Percentiles rank a stretch among this genome's conserved stretches.
These are phyloP conservation scores for Chrysoporthe cubensis DNA, from an alignment of 2,329 filamentous ascomycete species.

Conservation along the genomic window DNA sequence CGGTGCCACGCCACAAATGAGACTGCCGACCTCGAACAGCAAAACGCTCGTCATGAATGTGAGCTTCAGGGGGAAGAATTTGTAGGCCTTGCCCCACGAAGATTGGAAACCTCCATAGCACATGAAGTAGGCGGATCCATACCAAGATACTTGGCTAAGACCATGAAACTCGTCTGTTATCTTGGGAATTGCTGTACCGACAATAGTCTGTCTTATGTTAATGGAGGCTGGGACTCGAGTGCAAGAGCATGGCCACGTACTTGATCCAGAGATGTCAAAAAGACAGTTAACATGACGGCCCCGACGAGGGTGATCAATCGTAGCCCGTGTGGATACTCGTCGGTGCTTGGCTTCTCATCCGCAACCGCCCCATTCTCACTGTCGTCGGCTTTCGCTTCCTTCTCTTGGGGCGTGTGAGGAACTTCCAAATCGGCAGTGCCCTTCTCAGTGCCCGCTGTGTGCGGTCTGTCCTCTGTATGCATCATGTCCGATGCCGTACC, in stretches of 20 bases:
- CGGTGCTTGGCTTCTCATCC: not conserved
- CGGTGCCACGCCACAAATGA: constrained; percentile 49
- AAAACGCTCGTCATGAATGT: constrained; percentile 15
- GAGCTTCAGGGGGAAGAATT: constrained; percentile 16
- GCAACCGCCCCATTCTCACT: not conserved
- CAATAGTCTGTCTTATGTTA: constrained; percentile 16
- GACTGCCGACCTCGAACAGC: constrained; percentile 28
- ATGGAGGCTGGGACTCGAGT: not conserved
- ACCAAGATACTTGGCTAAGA: constrained; percentile 19
- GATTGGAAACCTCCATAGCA: constrained; percentile 14
- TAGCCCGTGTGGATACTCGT: not conserved
- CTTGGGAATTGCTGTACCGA: constrained; percentile 20
- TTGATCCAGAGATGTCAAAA: constrained; percentile 13
- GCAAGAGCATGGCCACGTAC: not conserved
- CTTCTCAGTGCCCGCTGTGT: not conserved
- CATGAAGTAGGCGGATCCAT: constrained; percentile 21
- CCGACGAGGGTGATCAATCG: not conserved
- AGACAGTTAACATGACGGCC: constrained; percentile 9
- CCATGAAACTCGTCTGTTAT: constrained; percentile 23
- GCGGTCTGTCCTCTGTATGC: not conserved
- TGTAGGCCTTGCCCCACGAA: constrained; percentile 18
- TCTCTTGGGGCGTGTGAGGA: not conserved
- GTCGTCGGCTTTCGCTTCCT: not conserved
- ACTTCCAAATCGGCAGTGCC: not conserved
- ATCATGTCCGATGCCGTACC: not conserved